Evolutionary conservation across 345 rosid species (phyloP), one percentile per base, ranked within the genome.

Genomic region (Iberis pinnata): DNA sequence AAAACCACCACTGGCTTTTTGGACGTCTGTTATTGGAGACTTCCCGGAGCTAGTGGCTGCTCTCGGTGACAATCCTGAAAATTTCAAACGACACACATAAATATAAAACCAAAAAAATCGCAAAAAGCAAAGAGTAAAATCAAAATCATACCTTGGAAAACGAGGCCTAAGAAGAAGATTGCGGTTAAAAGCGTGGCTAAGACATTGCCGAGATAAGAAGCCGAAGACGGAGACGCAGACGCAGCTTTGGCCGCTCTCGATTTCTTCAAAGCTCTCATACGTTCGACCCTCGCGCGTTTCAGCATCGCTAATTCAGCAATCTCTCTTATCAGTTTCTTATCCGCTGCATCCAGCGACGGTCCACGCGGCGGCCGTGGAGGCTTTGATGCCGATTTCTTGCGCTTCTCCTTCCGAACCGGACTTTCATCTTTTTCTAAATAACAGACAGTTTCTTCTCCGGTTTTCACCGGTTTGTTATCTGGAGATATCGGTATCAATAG

Each of bases 351-450:
- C 64, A 93, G 49, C 5, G 86, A 80, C 7, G 95, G 97, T 53
- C 92, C 86, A 58, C 81, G 75, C 0, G 97, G 98, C 18, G 97
- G 90, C 14, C 89, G 72, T 3, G 98, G 99, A 64, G 98, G 98
- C 60, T 86, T 88, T 70, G 60, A 79, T 45, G 78, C 85, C 4
- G 64, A 61, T 49, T 73, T 82, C 54, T 75, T 83, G 19, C 65
- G 67, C 43, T 79, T 9, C 2, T 2, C 8, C 33, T 7, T 29
- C 17, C 55, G 56, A 49, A 68, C 57, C 67, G 52, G 49, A 47
- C 19, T 57, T 35, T 2, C 59, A 8, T 43, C 68, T 53, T 68
- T 65, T 10, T 11, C 65, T n/a, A n/a, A n/a, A n/a, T n/a, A n/a
- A n/a, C n/a, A n/a, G 6, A 50, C 70, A 16, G 53, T 65, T 38